phyloP scores from a whole-genome alignment of 148 eudicot species.

The Polygonum aviculare region DNA sequence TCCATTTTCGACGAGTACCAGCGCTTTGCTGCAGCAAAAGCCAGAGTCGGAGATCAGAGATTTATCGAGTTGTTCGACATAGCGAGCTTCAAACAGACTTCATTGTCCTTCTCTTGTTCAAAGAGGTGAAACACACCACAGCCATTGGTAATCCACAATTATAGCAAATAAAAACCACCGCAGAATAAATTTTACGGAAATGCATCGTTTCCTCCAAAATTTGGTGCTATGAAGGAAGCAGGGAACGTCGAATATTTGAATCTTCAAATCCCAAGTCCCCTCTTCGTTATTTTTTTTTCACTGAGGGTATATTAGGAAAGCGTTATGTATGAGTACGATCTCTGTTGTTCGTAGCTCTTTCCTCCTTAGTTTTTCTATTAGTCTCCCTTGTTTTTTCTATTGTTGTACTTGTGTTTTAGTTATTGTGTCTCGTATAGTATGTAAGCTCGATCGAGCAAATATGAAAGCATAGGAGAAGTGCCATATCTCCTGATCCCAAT shows the following conservation, averaged over 20 bases:
- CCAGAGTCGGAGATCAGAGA: slow-evolving; percentile 14
- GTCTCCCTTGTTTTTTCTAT: not conserved
- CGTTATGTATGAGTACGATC: not conserved
- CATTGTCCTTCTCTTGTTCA: slow-evolving; percentile 27
- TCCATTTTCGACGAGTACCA: slow-evolving; percentile 19
- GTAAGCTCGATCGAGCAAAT: not conserved
- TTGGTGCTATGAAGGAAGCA: not conserved
- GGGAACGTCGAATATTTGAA: not conserved
- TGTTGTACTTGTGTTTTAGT: not conserved
- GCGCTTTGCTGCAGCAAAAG: slow-evolving; percentile 18
- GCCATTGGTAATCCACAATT: not conserved
- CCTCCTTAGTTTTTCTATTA: not conserved
- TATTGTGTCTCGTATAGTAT: not conserved
- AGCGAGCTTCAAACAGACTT: slow-evolving; percentile 15
- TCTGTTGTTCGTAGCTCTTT: no score
- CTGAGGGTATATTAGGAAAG: not conserved
- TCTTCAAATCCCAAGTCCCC: not conserved
- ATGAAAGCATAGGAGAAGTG: not conserved
- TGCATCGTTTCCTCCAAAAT: not conserved
- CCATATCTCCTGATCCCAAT: not conserved
- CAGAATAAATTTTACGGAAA: not conserved
- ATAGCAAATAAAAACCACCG: not conserved
- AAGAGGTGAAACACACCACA: slow-evolving; percentile 17
- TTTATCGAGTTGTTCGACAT: slow-evolving; percentile 19
- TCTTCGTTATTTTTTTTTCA: not conserved